phyloP scores from a whole-genome alignment of 176 grass and related monocot species.

The Melocanna baccifera region DNA sequence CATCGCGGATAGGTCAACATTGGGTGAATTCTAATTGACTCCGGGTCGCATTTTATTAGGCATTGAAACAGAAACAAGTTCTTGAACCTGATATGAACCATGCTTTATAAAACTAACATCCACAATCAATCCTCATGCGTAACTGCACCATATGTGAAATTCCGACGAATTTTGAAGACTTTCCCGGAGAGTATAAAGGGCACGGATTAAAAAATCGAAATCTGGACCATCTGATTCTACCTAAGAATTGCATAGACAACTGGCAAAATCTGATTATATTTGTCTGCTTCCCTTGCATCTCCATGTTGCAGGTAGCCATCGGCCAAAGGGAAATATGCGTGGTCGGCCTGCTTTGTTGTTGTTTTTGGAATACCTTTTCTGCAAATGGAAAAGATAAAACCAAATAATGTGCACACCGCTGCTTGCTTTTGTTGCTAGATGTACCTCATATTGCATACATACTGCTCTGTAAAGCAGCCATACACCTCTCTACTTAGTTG shows the following conservation, averaged over 20 bases:
- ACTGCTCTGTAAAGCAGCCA: slow-evolving; percentile 35
- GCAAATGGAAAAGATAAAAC: slow-evolving; percentile 54
- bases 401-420: slow-evolving; percentile 30
- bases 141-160: slow-evolving; percentile 10
- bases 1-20: background rate
- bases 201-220: slow-evolving; percentile 32
- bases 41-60: slow-evolving; percentile 4
- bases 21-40: background rate
- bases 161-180: slow-evolving; percentile 2
- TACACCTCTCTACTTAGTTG: slow-evolving; percentile 15
- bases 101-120: slow-evolving; percentile 6
- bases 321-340: slow-evolving; percentile 37
- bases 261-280: slow-evolving; percentile 52
- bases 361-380: slow-evolving; percentile 44
- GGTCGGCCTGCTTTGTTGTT: slow-evolving; percentile 41
- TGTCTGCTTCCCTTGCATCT: slow-evolving; percentile 40
- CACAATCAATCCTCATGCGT: background rate
- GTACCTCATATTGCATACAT: slow-evolving; percentile 7
- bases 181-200: slow-evolving; percentile 35
- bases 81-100: slow-evolving; percentile 10
- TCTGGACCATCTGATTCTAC: slow-evolving; percentile 38
- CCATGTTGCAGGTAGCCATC: slow-evolving; percentile 47
- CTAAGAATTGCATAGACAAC: slow-evolving; percentile 40
- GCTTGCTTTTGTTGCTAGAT: slow-evolving; percentile 25
- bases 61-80: slow-evolving; percentile 2